A percentile compares a stretch with the other conserved stretches of the same genome.
These are phyloP conservation scores for Aureobasidium sp. DNA, from an alignment of 2,329 filamentous ascomycete species.

Conservation along the genomic window DNA sequence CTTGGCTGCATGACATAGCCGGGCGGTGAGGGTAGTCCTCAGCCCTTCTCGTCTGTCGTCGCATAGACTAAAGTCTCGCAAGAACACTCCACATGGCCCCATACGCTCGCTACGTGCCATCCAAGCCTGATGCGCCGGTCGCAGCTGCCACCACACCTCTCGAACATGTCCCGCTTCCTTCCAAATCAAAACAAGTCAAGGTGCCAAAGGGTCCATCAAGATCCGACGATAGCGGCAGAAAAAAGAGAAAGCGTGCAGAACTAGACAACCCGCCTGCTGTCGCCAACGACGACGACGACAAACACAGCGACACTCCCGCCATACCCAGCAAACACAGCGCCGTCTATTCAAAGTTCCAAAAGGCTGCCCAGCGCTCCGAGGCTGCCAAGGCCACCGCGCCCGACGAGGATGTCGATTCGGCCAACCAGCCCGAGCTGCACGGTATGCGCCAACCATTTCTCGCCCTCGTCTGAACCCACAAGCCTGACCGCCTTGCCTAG, in stretches of 20 bases:
- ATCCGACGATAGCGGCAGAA: conserved; percentile 8
- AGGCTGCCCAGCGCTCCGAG: conserved; percentile 18
- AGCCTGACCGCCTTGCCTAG: conserved; percentile 27
- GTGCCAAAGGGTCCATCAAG: conserved; percentile 1
- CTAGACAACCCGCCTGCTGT: conserved; percentile 20
- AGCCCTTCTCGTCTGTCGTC: background rate
- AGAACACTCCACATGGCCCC: conserved; percentile 21
- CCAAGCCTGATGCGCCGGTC: conserved; percentile 19
- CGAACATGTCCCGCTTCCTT: background rate
- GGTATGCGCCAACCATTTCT: conserved; percentile 17
- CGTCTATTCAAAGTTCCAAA: conserved; percentile 39
- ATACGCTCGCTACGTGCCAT: conserved; percentile 40
- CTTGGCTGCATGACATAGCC: background rate
- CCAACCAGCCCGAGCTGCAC: conserved; percentile 41
- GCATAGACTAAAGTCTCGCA: background rate
- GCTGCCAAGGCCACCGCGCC: conserved; percentile 13
- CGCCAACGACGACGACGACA: background rate
- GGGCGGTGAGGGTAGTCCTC: background rate
- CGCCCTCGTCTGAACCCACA: background rate
- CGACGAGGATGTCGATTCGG: conserved; percentile 19
- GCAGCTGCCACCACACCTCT: conserved; percentile 1
- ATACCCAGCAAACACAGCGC: conserved; percentile 24
- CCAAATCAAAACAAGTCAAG: background rate
- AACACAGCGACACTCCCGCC: background rate
- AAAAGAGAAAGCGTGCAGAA: conserved; percentile 24